A percentile compares a stretch with the other conserved stretches of the same genome.
Evolutionary conservation across 2,329 filamentous ascomycete species (phyloP).

Genomic region (Coniochaeta ligniaria): DNA sequence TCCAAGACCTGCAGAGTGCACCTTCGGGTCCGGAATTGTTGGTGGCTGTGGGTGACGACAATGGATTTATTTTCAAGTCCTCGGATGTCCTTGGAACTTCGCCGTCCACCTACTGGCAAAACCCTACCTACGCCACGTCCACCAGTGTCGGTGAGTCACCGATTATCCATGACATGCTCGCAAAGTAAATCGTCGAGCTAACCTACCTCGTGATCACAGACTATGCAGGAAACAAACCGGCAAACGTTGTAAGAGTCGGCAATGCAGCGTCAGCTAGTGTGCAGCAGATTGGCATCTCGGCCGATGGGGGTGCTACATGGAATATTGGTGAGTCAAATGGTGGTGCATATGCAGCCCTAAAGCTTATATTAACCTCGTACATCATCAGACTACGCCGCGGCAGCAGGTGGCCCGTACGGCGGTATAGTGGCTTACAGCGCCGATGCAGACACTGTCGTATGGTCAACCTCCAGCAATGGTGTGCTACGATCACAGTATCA

Average conservation of each 20-base stretch:
- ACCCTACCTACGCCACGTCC: slow-evolving; percentile 36
- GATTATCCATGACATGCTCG: no score
- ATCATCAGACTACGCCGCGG: background rate
- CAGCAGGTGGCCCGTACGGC: background rate
- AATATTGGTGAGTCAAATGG: slow-evolving; percentile 12
- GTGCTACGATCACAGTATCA: slow-evolving; percentile 34
- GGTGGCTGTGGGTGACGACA: slow-evolving; percentile 39
- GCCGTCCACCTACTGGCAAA: slow-evolving; percentile 33
- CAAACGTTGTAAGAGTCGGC: slow-evolving; percentile 40
- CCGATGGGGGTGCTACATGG: slow-evolving; percentile 40
- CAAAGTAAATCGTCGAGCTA: no score
- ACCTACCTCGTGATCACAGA: slow-evolving; percentile 15
- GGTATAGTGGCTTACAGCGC: slow-evolving; percentile 34
- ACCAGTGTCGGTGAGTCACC: slow-evolving; percentile 24
- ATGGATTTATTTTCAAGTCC: slow-evolving; percentile 37
- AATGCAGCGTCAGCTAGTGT: slow-evolving; percentile 24
- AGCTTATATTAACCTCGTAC: background rate
- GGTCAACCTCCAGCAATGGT: slow-evolving; percentile 33
- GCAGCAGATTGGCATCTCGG: slow-evolving; percentile 36
- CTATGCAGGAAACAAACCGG: slow-evolving; percentile 33
- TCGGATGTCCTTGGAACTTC: slow-evolving; percentile 26
- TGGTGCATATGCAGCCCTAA: background rate
- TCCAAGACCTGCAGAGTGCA: slow-evolving; percentile 36
- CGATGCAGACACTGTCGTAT: slow-evolving; percentile 39
- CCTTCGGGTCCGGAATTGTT: slow-evolving; percentile 40